Percentiles rank a stretch among this genome's conserved stretches.
phyloP scores from a whole-genome alignment of 768 basidiomycete genomes.

The Agaricus sinodeliciosus region DNA sequence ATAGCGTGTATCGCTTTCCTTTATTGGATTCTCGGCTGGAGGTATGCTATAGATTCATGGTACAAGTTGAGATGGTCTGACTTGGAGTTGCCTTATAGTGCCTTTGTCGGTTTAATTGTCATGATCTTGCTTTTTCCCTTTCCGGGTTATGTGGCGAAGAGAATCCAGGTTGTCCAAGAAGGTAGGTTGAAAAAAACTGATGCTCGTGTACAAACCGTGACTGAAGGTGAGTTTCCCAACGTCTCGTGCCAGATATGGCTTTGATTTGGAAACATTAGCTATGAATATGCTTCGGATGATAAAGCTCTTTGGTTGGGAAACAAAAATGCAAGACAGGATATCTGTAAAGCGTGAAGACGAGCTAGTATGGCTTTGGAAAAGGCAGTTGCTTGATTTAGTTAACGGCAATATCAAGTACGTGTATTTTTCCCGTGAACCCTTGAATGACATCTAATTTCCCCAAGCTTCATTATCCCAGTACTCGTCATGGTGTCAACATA shows the following conservation, averaged over 20 bases:
- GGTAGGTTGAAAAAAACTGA: slow-evolving; percentile 48
- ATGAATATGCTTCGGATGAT: slow-evolving; percentile 59
- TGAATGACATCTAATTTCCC: not conserved
- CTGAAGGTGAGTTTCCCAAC: slow-evolving; percentile 39
- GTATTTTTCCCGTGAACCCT: not conserved
- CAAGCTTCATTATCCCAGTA: slow-evolving; percentile 54
- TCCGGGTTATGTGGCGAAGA: slow-evolving; percentile 50
- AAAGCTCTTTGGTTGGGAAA: slow-evolving; percentile 68
- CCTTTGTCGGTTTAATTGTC: slow-evolving; percentile 52
- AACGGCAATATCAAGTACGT: slow-evolving; percentile 46
- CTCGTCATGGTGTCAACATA: slow-evolving; percentile 61
- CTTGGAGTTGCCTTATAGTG: slow-evolving; percentile 23
- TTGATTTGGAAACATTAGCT: slow-evolving; percentile 26
- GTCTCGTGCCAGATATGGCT: not conserved
- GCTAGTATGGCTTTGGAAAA: slow-evolving; percentile 45
- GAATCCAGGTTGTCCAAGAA: slow-evolving; percentile 43
- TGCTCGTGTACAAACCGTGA: slow-evolving; percentile 53
- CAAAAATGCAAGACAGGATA: slow-evolving; percentile 46
- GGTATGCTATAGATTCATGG: slow-evolving; percentile 27
- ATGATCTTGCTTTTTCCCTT: slow-evolving; percentile 50
- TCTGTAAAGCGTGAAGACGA: slow-evolving; percentile 60
- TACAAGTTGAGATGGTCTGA: slow-evolving; percentile 2
- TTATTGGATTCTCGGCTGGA: slow-evolving; percentile 43
- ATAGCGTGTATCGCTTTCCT: slow-evolving; percentile 35
- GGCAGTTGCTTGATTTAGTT: slow-evolving; percentile 46